Conservation (phyloP, 1,139 yeast species). For the Spencermartinsiella ligniputridi region DNA sequence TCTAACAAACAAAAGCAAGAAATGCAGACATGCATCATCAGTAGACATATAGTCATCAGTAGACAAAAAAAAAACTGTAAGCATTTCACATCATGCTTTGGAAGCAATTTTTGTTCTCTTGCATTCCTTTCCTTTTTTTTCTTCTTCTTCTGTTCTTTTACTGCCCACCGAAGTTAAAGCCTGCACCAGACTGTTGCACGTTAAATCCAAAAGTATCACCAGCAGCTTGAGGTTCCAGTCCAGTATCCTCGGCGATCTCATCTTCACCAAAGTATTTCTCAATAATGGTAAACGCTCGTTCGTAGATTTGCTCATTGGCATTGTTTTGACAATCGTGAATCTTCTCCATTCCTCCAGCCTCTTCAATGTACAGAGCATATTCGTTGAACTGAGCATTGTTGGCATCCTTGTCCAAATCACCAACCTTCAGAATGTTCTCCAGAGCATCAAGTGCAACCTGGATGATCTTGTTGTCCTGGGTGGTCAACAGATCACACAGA, state of each 20-base stretch:
- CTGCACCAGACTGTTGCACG: constrained; percentile 17
- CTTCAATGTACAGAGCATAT: constrained; percentile 88
- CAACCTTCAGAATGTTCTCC: constrained; percentile 89
- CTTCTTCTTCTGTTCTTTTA: background rate
- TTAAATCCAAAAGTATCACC: constrained; percentile 81
- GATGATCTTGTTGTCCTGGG: constrained; percentile 86
- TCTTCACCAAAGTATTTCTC: constrained; percentile 89
- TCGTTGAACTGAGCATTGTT: constrained; percentile 67
- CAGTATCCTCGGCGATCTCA: constrained; percentile 67
- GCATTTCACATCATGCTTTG: no score
- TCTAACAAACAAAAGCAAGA: no score
- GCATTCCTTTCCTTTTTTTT: background rate
- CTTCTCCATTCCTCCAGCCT: constrained; percentile 98
- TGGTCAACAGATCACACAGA: constrained; percentile 81
- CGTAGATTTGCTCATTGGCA: constrained; percentile 86
- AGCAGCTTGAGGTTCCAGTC: constrained; percentile 69
- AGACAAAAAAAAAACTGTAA: no score
- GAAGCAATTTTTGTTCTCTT: no score
- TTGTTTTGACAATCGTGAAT: constrained; percentile 90
- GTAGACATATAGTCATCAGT: no score
- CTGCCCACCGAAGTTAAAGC: constrained; percentile 17
- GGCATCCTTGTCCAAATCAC: constrained; percentile 85
- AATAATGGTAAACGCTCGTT: constrained; percentile 84
- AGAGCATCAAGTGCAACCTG: constrained; percentile 95
- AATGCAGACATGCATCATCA: no score